Evolutionary conservation across 2,329 filamentous ascomycete genomes (phyloP), one percentile per base, ranked within the genome.

Genomic region (Ramularia endophylla): DNA sequence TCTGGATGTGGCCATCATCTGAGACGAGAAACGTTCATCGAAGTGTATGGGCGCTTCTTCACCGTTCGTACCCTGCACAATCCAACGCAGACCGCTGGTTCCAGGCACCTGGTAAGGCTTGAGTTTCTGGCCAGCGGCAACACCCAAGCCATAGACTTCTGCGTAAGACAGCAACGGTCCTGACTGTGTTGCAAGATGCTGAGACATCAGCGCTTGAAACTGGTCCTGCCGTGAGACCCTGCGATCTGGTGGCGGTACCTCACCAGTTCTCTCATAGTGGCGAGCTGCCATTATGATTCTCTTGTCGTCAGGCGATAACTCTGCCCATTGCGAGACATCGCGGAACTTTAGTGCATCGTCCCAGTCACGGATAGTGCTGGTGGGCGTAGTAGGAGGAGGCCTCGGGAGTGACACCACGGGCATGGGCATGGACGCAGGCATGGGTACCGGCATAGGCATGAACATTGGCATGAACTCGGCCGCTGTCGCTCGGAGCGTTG

Each of bases 401-500:
- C n/a, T n/a, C n/a, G n/a, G n/a, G n/a, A n/a, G n/a, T n/a, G n/a
- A n/a, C n/a, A n/a, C n/a, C n/a, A n/a, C n/a, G n/a, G n/a, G n/a
- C n/a, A n/a, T n/a, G 22, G 22, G 22, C 22, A 11, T 25, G 11
- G 11, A 6, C 6, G 11, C 22, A 25, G 22, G 22, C 22, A 6
- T 25, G 6, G 22, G 11, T 11, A 25, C 11, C 11, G 22, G 22
- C 11, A n/a, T n/a, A n/a, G 25, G 31, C 13, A 13, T 45, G 39
- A 35, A 42, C 18, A 52, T 48, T 11, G 56, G 56, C 38, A 25
- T 52, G 47, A 58, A 58, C 20, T 52, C 45, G 28, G 43, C 30
- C 6, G 55, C 56, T 17, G 53, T 56, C 8, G 54, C 53, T 40
- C 56, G 44, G 3, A 58, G 44, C 5, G 51, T 50, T 13, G 39